Base-by-base conservation (phyloP, 768 basidiomycete species). In the Holtermanniella nyarrowii region DNA sequence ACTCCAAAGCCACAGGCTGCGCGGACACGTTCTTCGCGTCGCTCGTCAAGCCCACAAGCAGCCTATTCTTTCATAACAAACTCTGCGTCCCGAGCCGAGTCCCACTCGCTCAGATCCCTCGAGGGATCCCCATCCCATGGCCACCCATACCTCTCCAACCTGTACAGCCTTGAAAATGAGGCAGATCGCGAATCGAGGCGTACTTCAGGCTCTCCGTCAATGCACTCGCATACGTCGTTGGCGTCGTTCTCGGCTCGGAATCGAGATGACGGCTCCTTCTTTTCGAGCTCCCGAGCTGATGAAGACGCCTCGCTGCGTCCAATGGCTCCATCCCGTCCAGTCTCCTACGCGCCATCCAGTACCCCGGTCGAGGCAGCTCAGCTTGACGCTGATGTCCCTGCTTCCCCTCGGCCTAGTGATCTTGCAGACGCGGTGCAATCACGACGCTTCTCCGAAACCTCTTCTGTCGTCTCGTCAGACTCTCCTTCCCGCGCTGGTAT, bases 231-330 rank as follows among this genome's bases (percentile, higher is more conserved):
- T 42, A 48, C 39, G 44, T 11, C 41, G 48, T 12, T 49, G 27
- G 21, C 18, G 55, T 5, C 44, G 10, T 52, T 20, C 47, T 54
- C 10, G 42, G 46, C 7, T 25, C 26, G 25, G 60, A 53, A 21
- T 53, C 52, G 18, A 48, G 31, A 48, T 26, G 26, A 27, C 4
- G 10, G 25, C 21, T 48, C 26, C 26, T 26, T 18, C 25, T 24
- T 51, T 44, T 14, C 52, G 45, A 31, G 31, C 27, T 25, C 22
- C 50, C 52, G 51, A 31, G 90, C 89, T 14, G 91, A 96, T 66
- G 93, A 95, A 50, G 89, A 95, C 65, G 93, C 93, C 10, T 93
- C 88, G 31, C 71, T 95, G 14, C 81, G 89, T 25, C 89, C 90
- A 3, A 72, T 96, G 27, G 86, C 89, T 21, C 93, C 93, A 3